Evolutionary conservation across 2,329 filamentous ascomycete species (phyloP), one percentile per base, ranked within the genome.

Genomic region (Verticillium klebahnii): DNA sequence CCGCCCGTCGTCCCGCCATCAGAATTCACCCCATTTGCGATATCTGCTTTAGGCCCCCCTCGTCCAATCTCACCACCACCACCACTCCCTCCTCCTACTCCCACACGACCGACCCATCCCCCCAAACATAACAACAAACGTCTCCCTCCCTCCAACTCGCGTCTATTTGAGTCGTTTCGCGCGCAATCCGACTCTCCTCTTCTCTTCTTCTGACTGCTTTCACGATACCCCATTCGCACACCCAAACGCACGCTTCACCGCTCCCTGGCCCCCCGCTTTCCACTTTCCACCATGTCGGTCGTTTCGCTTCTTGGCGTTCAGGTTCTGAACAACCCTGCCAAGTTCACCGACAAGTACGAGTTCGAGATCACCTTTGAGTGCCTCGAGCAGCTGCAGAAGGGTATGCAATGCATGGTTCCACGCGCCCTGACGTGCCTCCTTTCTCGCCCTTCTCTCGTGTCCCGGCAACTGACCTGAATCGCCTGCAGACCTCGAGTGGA

Each of bases 291-390:
- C 68, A 97, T 97, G 95, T 97, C 95, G 74, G 91, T 97, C 73
- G 93, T 99, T 67, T 96, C 93, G 69, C 88, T 99, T 63, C 87
- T 99, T 68, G 94, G 94, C 73, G 95, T 99, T 72, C 91, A 95
- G 78, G 91, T 99, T 69, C 84, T 93, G 75, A 98, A 99, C 86
- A 99, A 99, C 81, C 95, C 95, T 72, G 93, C 95, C 72, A 88
- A 90, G 69, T 98, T 99, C 80, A 90, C 88, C 70, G 91, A 94
- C 75, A 88, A 92, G 60, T 99, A 99, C 77, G 89, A 95, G 77
- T 97, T 99, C 69, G 94, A 99, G 79, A 98, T 99, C 75, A 99
- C 95, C 19, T 99, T 99, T 66, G 95, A 99, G 78, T 98, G 95
- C 72, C 87, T 98, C 29, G 95, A 99, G 81, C 87, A 90, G 69